These are phyloP conservation scores for Bromus sterilis DNA, from an alignment of 176 grass and related monocot species.

Conservation along the genomic window DNA sequence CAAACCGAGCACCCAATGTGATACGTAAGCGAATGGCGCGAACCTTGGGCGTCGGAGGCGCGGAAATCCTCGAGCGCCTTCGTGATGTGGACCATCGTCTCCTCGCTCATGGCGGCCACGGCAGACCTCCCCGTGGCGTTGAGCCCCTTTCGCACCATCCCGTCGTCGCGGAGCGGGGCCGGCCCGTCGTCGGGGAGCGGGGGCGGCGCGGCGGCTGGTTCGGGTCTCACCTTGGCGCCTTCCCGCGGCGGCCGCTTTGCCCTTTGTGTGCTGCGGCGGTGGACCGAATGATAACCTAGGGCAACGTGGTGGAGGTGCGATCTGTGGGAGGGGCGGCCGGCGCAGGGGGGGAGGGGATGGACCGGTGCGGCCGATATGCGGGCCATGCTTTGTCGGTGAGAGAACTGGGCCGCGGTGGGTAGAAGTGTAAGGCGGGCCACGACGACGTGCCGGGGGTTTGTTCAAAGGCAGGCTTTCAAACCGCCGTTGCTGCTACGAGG, in stretches of 20 bases:
- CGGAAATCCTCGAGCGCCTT: slow-evolving; percentile 54
- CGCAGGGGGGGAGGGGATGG: not conserved
- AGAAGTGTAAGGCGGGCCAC: not conserved
- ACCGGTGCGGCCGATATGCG: not conserved
- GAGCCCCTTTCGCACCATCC: slow-evolving; percentile 31
- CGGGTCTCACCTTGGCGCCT: not conserved
- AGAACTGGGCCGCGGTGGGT: not conserved
- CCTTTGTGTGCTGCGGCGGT: not conserved
- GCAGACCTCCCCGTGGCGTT: not conserved
- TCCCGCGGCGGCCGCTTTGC: slow-evolving; percentile 1
- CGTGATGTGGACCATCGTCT: slow-evolving; percentile 24
- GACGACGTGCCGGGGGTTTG: not conserved
- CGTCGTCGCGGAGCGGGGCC: not conserved
- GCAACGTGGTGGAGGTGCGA: not conserved
- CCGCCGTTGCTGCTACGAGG: too few species aligned
- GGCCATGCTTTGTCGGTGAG: not conserved
- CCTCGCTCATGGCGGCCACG: slow-evolving; percentile 25
- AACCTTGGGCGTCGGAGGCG: slow-evolving; percentile 54
- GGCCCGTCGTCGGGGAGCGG: not conserved
- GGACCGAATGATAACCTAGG: slow-evolving; percentile 38
- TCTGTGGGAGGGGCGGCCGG: not conserved
- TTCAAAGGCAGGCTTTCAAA: not conserved
- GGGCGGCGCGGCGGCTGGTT: not conserved
- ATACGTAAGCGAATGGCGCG: not conserved
- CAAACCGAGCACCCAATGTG: not conserved